A percentile compares a stretch with the other conserved stretches of the same genome.
Evolutionary conservation across 108 stramenopile genomes (phyloP).

Genomic region (Skeletonema potamos): DNA sequence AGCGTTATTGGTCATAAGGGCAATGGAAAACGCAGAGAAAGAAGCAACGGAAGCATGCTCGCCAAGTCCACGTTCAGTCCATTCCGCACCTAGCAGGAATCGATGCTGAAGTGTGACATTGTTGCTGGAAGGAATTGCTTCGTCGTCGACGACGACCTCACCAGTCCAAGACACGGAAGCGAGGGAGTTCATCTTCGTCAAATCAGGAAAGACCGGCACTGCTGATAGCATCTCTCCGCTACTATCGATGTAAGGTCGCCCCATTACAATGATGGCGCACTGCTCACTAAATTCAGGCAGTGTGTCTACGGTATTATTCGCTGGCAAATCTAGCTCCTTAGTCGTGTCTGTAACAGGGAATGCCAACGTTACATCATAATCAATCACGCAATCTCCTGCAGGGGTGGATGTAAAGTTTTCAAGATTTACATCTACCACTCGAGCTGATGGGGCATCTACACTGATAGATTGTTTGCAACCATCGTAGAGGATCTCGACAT

Average conservation of each 20-base stretch:
- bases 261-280: slow-evolving; percentile 38
- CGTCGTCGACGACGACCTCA: neutral
- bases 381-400: slow-evolving; percentile 11
- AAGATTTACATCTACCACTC: slow-evolving; percentile 26
- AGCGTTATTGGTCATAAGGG: slow-evolving; percentile 65
- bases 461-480: slow-evolving; percentile 22
- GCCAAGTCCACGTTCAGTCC: slow-evolving; percentile 56
- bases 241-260: slow-evolving; percentile 55
- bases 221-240: slow-evolving; percentile 42
- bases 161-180: slow-evolving; percentile 20
- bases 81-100: slow-evolving; percentile 42
- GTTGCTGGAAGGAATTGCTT: neutral
- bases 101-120: slow-evolving; percentile 11
- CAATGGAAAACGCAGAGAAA: slow-evolving; percentile 63
- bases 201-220: slow-evolving; percentile 7
- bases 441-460: slow-evolving; percentile 30
- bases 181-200: neutral
- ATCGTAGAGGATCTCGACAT: slow-evolving; percentile 45
- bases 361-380: slow-evolving; percentile 15
- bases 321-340: slow-evolving; percentile 5
- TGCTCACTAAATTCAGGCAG: neutral
- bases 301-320: slow-evolving; percentile 6
- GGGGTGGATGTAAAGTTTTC: slow-evolving; percentile 9
- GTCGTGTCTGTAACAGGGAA: slow-evolving; percentile 11
- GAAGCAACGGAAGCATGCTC: slow-evolving; percentile 69